phyloP scores from a whole-genome alignment of 1,284 basidiomycete genomes.

The Heterobasidion annosum region DNA sequence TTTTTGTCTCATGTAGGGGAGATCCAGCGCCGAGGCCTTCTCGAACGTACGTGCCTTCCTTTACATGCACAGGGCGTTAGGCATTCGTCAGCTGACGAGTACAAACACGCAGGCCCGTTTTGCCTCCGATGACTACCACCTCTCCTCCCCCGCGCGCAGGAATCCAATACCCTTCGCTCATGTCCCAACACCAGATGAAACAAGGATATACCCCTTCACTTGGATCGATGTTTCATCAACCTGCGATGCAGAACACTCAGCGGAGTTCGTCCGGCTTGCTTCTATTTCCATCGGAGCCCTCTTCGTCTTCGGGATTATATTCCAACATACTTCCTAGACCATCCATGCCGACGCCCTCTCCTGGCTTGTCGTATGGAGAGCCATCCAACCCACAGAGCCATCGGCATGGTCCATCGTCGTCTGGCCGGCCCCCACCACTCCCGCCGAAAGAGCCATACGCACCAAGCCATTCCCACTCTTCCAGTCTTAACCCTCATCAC shows the following conservation, averaged over 20 bases:
- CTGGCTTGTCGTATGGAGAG: conserved; percentile 8
- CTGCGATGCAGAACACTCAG: conserved; percentile 3
- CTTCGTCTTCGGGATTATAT: conserved; percentile 16
- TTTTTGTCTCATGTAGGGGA: neutral
- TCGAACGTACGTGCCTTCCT: conserved; percentile 14
- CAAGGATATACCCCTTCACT: conserved; percentile 61
- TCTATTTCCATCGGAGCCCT: conserved; percentile 14
- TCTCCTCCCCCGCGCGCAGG: conserved; percentile 40
- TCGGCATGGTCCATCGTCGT: neutral
- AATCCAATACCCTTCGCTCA: conserved; percentile 51
- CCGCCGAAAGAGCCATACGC: conserved; percentile 3
- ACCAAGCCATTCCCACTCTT: conserved; percentile 9
- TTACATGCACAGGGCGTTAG: conserved; percentile 4
- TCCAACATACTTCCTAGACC: conserved; percentile 15
- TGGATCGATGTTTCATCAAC: conserved; percentile 40
- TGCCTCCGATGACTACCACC: conserved; percentile 47
- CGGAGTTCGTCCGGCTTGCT: conserved; percentile 9
- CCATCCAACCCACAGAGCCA: neutral
- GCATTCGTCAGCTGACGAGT: neutral
- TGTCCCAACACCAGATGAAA: conserved; percentile 60
- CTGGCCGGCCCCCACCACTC: conserved; percentile 3
- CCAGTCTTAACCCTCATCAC: conserved; percentile 5
- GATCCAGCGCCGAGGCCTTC: conserved; percentile 10
- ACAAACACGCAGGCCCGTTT: conserved; percentile 18
- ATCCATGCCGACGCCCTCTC: conserved; percentile 13